Evolutionary conservation across 2,329 filamentous ascomycete genomes (phyloP), one percentile per base, ranked within the genome.

Genomic region (Colletotrichum abscissum): DNA sequence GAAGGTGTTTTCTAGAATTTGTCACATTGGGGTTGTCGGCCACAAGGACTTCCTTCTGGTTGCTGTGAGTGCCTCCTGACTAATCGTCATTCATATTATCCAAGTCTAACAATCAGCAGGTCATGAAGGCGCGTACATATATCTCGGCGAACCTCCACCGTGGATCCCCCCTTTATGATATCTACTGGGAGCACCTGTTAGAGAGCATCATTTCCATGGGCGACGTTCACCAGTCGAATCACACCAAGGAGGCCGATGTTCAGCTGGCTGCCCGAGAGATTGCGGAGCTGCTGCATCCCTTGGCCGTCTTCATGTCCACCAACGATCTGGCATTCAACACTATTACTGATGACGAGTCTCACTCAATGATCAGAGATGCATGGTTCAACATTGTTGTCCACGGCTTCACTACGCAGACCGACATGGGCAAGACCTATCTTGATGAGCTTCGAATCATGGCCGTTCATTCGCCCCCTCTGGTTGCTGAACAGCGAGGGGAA

Each of bases 311-410:
- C 65, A 93, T 97, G 81, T 92, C 94, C 9, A 86, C 85, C 38
- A 90, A 92, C 75, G 88, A 92, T 69, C 82, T 92, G 74, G 86
- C 84, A 26, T 83, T 86, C 24, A 83, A 85, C 56, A 85, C 83
- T 42, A 77, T 85, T 11, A 83, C 84, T 67, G 90, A 93, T 65
- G 93, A 95, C 64, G 92, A 96, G 72, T 90, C 91, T 8, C 89
- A 93, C 74, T 89, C 91, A 30, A 85, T 97, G 69, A 89, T 97
- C 76, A 92, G 96, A 65, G 95, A 99, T 86, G 94, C 95, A 5
- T 99, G 97, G 97, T 98, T 98, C 85, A 99, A 99, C 79, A 95
- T 98, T 75, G 94, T 95, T 26, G 93, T 98, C 0, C 97, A 99
- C 81, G 97, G 95, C 5, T 97, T 98, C 80, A 92, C 92, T 11